phyloP scores from a whole-genome alignment of 2,329 filamentous ascomycete genomes.

The Purpureocillium takamizusanense region DNA sequence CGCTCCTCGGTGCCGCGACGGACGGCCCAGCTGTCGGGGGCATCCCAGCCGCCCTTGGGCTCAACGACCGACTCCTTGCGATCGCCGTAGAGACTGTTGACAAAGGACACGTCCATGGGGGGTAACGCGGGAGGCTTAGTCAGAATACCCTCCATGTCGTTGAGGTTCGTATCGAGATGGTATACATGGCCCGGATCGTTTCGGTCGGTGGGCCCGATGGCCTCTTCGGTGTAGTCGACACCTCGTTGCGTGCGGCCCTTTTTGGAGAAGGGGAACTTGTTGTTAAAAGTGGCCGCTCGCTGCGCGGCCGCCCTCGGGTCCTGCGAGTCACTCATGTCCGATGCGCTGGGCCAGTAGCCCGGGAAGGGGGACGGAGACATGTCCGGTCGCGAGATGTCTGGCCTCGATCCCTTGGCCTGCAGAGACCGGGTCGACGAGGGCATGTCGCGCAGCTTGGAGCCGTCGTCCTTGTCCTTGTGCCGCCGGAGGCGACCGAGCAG shows the following conservation, averaged over 20 bases:
- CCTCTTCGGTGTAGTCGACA: slow-evolving; percentile 47
- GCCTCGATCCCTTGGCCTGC: slow-evolving; percentile 37
- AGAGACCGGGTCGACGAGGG: slow-evolving; percentile 46
- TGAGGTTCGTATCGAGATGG: slow-evolving; percentile 77
- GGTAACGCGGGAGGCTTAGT: slow-evolving; percentile 61
- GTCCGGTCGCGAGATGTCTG: slow-evolving; percentile 33
- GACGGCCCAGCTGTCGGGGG: slow-evolving; percentile 94
- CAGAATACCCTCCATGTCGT: slow-evolving; percentile 86
- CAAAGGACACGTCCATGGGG: slow-evolving; percentile 53
- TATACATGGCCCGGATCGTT: slow-evolving; percentile 55
- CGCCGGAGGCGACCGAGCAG: slow-evolving; percentile 41
- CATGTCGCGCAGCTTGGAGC: slow-evolving; percentile 35
- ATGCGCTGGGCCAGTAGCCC: slow-evolving; percentile 16
- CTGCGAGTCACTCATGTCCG: slow-evolving; percentile 18
- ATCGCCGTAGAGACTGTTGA: slow-evolving; percentile 35
- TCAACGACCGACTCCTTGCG: slow-evolving; percentile 23
- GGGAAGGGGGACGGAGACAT: slow-evolving; percentile 27
- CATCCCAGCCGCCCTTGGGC: slow-evolving; percentile 67
- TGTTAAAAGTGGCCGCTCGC: slow-evolving; percentile 48
- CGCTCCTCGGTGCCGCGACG: slow-evolving; percentile 62
- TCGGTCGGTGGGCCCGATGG: slow-evolving; percentile 51
- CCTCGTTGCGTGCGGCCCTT: slow-evolving; percentile 37
- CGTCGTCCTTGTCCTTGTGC: slow-evolving; percentile 47
- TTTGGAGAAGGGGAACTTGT: slow-evolving; percentile 55
- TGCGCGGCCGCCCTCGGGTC: slow-evolving; percentile 16